These are phyloP conservation scores for Aspergillus steynii DNA, from an alignment of 495 filamentous ascomycete genomes.

Conservation along the genomic window DNA sequence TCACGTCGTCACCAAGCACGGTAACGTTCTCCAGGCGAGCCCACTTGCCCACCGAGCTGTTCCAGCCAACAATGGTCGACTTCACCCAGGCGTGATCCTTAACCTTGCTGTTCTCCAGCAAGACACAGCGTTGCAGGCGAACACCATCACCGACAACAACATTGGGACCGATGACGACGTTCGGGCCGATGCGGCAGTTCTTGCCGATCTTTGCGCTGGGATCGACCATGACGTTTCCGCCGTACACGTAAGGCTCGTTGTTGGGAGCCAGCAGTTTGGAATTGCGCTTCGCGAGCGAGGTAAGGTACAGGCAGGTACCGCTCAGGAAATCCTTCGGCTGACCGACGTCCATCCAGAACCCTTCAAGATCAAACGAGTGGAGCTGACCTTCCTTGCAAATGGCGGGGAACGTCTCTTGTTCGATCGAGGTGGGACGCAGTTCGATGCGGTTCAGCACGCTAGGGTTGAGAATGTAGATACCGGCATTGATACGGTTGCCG, in stretches of 20 bases:
- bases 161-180: slow-evolving; percentile 94
- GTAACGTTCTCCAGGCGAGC: slow-evolving; percentile 96
- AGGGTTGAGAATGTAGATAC: slow-evolving; percentile 98
- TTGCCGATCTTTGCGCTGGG: slow-evolving; percentile 94
- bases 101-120: slow-evolving; percentile 86
- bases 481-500: slow-evolving; percentile 98
- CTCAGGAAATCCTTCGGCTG: slow-evolving; percentile 98
- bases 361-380: slow-evolving; percentile 97
- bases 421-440: slow-evolving; percentile 96
- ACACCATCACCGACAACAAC: slow-evolving; percentile 96
- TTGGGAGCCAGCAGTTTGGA: slow-evolving; percentile 79
- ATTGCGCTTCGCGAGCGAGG: slow-evolving; percentile 87
- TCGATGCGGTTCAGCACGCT: slow-evolving; percentile 89
- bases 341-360: slow-evolving; percentile 99
- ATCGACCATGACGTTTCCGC: slow-evolving; percentile 96
- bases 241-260: slow-evolving; percentile 80
- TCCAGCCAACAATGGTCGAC: slow-evolving; percentile 99
- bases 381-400: slow-evolving; percentile 89
- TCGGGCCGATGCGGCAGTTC: slow-evolving; percentile 97
- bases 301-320: slow-evolving; percentile 95
- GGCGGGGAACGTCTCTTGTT: slow-evolving; percentile 98
- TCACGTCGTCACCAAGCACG: slow-evolving; percentile 98
- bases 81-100: slow-evolving; percentile 99
- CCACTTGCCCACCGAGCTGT: slow-evolving; percentile 94
- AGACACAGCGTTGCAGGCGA: slow-evolving; percentile 87